A percentile compares a stretch with the other conserved stretches of the same genome.
These are phyloP conservation scores for Candolleomyces eurysporus DNA, from an alignment of 768 basidiomycete genomes.

Conservation along the genomic window DNA sequence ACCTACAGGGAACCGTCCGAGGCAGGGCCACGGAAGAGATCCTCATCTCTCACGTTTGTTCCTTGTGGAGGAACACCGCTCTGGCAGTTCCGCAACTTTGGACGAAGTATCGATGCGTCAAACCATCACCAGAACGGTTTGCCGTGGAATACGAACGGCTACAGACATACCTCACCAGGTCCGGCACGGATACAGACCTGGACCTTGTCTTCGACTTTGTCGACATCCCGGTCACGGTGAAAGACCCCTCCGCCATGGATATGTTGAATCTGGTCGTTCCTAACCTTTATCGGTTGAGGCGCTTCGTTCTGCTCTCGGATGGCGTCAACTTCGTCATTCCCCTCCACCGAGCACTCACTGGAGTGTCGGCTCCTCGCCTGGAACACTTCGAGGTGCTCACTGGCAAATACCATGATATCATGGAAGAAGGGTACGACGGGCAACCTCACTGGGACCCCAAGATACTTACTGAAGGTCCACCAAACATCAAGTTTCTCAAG, in stretches of 20 bases:
- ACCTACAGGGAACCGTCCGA: too few species aligned
- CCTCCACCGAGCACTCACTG: background rate
- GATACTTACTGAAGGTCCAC: background rate
- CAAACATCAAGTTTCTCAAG: background rate
- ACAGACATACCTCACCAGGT: background rate
- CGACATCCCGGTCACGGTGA: background rate
- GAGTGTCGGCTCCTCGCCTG: background rate
- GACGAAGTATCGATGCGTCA: too few species aligned
- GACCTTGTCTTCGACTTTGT: background rate
- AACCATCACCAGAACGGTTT: too few species aligned
- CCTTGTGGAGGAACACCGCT: too few species aligned
- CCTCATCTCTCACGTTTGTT: too few species aligned
- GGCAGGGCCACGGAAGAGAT: too few species aligned
- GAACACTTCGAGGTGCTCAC: background rate
- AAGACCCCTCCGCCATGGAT: background rate
- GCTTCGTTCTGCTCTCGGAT: background rate
- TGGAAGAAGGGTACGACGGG: background rate
- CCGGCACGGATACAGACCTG: background rate
- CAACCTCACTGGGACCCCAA: background rate
- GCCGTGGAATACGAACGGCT: background rate
- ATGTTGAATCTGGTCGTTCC: background rate
- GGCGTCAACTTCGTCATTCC: background rate
- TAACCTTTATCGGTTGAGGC: background rate
- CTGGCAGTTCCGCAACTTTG: too few species aligned
- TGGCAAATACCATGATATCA: background rate